Evolutionary conservation across 2,329 filamentous ascomycete species (phyloP).

Genomic region (Fusarium acutatum): DNA sequence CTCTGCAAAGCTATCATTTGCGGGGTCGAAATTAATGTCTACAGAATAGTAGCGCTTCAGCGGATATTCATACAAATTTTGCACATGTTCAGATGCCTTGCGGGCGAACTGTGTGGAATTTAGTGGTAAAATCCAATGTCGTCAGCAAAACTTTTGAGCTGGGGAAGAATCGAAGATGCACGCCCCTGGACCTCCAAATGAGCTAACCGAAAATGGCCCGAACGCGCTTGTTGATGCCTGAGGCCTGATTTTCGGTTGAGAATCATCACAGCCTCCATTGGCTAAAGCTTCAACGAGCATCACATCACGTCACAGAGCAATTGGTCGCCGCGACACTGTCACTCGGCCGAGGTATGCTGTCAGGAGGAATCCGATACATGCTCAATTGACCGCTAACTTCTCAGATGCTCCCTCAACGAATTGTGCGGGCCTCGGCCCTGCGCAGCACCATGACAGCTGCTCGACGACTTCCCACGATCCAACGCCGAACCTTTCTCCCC

Average conservation of each 20-base stretch:
- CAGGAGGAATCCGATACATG: not conserved
- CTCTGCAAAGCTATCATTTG: slow-evolving; percentile 68
- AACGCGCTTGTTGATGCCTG: slow-evolving; percentile 45
- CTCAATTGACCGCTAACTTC: slow-evolving; percentile 29
- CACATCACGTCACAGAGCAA: slow-evolving; percentile 47
- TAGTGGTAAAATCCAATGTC: slow-evolving; percentile 53
- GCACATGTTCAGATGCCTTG: slow-evolving; percentile 62
- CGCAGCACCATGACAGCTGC: slow-evolving; percentile 55
- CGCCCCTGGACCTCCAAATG: slow-evolving; percentile 30
- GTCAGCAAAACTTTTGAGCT: slow-evolving; percentile 61
- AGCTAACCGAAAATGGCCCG: slow-evolving; percentile 41
- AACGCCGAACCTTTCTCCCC: slow-evolving; percentile 67
- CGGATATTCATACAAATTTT: slow-evolving; percentile 59
- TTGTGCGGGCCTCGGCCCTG: slow-evolving; percentile 59
- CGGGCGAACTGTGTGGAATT: slow-evolving; percentile 56
- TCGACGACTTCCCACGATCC: slow-evolving; percentile 61
- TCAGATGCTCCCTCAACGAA: slow-evolving; percentile 70
- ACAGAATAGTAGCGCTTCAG: slow-evolving; percentile 56
- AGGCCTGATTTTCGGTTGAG: slow-evolving; percentile 43
- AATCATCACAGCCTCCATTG: slow-evolving; percentile 47
- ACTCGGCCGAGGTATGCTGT: slow-evolving; percentile 46
- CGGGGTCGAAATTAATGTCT: slow-evolving; percentile 63
- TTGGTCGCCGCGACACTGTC: slow-evolving; percentile 46
- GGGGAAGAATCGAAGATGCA: slow-evolving; percentile 44
- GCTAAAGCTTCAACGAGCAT: slow-evolving; percentile 44